phyloP scores from a whole-genome alignment of 2,329 filamentous ascomycete genomes.

The Calonectria leucothoes region DNA sequence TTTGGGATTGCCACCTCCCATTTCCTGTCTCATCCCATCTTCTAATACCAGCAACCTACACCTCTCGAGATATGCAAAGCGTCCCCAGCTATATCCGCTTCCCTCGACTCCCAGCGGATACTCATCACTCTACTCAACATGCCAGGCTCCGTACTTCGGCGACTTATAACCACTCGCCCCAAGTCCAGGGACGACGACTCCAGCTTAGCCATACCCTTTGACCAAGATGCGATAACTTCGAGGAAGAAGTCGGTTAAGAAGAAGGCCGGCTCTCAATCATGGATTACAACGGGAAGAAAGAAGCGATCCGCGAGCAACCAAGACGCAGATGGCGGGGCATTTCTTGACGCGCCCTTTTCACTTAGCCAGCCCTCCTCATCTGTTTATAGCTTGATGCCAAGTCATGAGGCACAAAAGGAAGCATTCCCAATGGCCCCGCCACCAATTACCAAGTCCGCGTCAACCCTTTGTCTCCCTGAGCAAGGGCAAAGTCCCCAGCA shows the following conservation, averaged over 20 bases:
- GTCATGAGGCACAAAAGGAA: slow-evolving; percentile 51
- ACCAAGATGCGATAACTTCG: slow-evolving; percentile 33
- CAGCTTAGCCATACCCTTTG: slow-evolving; percentile 29
- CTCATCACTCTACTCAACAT: slow-evolving; percentile 29
- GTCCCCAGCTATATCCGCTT: slow-evolving; percentile 8
- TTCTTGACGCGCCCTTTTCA: slow-evolving; percentile 51
- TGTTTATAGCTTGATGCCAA: slow-evolving; percentile 57
- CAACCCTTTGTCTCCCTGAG: slow-evolving; percentile 49
- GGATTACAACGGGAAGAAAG: slow-evolving; percentile 36
- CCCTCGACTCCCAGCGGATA: neutral
- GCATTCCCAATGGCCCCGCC: slow-evolving; percentile 40
- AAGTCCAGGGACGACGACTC: slow-evolving; percentile 25
- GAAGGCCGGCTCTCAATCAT: slow-evolving; percentile 34
- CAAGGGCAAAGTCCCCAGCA: slow-evolving; percentile 33
- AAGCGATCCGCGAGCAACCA: slow-evolving; percentile 12
- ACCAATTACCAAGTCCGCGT: slow-evolving; percentile 40
- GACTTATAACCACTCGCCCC: slow-evolving; percentile 34
- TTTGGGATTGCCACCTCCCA: slow-evolving; percentile 1
- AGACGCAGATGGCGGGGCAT: slow-evolving; percentile 45
- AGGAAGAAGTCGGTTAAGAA: slow-evolving; percentile 29
- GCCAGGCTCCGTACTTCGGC: slow-evolving; percentile 37
- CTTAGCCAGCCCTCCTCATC: slow-evolving; percentile 51
- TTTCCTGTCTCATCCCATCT: neutral
- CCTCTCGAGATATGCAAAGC: slow-evolving; percentile 34
- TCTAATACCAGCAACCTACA: neutral